Evolutionary conservation across 257 asterid species (phyloP), one percentile per base, ranked within the genome.

Genomic region (Ballota nigra): DNA sequence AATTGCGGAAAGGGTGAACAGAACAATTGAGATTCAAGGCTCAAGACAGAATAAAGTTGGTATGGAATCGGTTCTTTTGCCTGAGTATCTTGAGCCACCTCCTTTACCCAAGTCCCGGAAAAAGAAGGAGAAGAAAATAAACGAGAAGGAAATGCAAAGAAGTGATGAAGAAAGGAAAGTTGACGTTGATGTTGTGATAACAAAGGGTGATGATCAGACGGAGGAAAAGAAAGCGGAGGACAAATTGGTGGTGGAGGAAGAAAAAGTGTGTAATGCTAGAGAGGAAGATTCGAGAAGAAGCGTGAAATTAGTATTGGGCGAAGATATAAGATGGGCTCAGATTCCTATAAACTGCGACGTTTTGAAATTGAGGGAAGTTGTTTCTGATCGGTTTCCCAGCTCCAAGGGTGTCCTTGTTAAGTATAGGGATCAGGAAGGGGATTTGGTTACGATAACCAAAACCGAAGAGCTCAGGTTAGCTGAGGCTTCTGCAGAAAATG

Each of bases 371-470:
- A 74, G 89, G 82, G 94, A 87, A 80, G 75, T 83, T 64, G 73
- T 92, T 34, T 57, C 75, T 6, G 88, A 87, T 60, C 87, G 92
- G 16, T 90, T 83, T 72, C 90, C 95, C 19, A 71, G 69, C 69
- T 79, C 76, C 10, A 81, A 75, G 71, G 86, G 87, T 3, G 81
- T 86, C 58, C 95, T 90, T 49, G 77, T 92, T 43, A 92, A 92
- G 86, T 90, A 90, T 75, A 80, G 83, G 83, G 98, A 92, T 78
- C 86, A 90, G 61, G 98, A 90, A 83, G 92, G 97, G 24, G 98
- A 92, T 79, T 82, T 92, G 80, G 83, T 92, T 53, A 92, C 98
- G 41, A 87, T 92, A 84, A 90, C 92, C 34, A 83, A 86, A 4
- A 76, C 82, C 0, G 96, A 92, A 77, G 98, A 92, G 69, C 83